Conservation (phyloP, 176 grass and related monocot genomes). For the Triticum turgidum region DNA sequence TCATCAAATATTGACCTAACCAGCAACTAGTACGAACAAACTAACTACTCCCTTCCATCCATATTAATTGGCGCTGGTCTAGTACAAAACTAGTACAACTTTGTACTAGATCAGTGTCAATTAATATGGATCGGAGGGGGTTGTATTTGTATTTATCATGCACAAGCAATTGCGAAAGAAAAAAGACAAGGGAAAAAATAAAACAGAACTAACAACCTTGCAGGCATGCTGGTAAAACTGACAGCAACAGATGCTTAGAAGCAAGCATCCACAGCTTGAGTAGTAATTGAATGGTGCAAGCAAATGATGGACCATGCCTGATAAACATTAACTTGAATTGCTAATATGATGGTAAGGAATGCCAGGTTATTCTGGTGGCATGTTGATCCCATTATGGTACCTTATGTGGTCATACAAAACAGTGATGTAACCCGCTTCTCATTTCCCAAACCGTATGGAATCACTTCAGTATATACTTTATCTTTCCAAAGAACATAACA, state of each 20-base stretch:
- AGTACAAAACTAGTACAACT: too few relatives aligned
- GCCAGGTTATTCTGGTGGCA: background rate
- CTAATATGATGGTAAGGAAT: background rate
- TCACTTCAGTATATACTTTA: background rate
- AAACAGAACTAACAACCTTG: background rate
- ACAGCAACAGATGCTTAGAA: background rate
- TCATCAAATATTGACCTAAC: background rate
- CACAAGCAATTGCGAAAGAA: background rate
- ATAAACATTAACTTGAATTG: slow-evolving; percentile 17
- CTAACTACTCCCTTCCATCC: background rate
- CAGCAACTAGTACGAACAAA: background rate
- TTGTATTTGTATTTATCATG: background rate
- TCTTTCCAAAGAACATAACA: background rate
- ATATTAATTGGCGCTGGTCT: too few relatives aligned
- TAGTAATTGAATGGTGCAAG: background rate
- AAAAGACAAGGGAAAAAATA: background rate
- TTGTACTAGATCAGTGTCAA: too few relatives aligned
- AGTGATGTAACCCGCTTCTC: background rate
- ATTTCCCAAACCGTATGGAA: slow-evolving; percentile 2
- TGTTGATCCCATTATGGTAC: slow-evolving; percentile 9
- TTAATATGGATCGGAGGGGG: too few relatives aligned
- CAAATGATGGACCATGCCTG: background rate
- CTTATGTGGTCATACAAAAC: background rate
- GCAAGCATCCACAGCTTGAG: slow-evolving; percentile 4
- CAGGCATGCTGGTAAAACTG: slow-evolving; percentile 4